These are phyloP conservation scores for Neospora caninum DNA, from an alignment of 169 alveolate species.

Conservation along the genomic window DNA sequence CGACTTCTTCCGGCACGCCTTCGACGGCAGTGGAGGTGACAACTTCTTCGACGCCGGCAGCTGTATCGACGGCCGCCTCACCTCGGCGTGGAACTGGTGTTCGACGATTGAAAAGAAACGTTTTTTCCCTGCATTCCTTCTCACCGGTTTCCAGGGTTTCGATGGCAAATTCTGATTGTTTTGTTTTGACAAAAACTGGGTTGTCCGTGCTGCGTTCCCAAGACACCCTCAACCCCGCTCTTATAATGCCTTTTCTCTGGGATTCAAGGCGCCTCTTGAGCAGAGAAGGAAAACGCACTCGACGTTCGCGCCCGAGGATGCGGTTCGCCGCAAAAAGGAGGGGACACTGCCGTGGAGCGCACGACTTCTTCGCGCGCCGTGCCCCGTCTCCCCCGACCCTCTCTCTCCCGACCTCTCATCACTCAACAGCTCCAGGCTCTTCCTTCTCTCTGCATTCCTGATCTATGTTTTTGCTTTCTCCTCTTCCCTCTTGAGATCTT, in stretches of 20 bases:
- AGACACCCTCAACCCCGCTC: neutral
- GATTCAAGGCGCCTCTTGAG: too few relatives aligned
- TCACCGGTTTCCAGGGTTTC: constrained; percentile 93
- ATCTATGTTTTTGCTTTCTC: too few relatives aligned
- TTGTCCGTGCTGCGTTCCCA: neutral
- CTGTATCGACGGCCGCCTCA: constrained; percentile 94
- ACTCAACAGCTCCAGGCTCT: too few relatives aligned
- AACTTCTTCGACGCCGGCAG: constrained; percentile 95
- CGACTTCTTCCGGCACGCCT: constrained; percentile 94
- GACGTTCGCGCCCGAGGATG: too few relatives aligned
- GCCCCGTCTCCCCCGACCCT: too few relatives aligned
- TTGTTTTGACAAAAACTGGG: neutral
- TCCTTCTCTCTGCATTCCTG: too few relatives aligned
- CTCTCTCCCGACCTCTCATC: too few relatives aligned
- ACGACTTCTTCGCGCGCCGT: too few relatives aligned
- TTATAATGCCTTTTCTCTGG: neutral
- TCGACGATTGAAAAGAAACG: constrained; percentile 85
- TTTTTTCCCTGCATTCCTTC: constrained; percentile 90
- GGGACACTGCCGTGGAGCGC: too few relatives aligned
- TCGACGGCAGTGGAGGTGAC: constrained; percentile 95
- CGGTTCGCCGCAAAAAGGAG: too few relatives aligned
- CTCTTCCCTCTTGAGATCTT: too few relatives aligned
- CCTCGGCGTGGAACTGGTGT: constrained; percentile 96
- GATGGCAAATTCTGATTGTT: constrained; percentile 79
- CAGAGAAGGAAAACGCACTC: too few relatives aligned